Base-by-base conservation (phyloP, 2,329 filamentous ascomycete species). In the Epichloe gansuensis region DNA sequence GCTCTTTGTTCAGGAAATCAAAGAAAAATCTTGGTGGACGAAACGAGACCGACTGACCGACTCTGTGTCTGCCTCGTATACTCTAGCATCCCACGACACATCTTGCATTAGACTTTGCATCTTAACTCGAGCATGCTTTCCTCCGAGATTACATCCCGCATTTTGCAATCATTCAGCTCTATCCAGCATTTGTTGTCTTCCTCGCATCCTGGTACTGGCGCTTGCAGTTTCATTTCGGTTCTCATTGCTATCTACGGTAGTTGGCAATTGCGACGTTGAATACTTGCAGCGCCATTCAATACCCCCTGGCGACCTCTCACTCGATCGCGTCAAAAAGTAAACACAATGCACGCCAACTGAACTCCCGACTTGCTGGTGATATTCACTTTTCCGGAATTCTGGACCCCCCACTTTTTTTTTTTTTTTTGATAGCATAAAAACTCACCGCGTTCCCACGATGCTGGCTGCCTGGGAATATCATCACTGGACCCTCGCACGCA, bases 201-300 rank as follows among this genome's bases (percentile, higher is more conserved):
- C 46, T 45, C 52, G 53, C 51, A 55, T 53, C 52, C 17, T 17
- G 42, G 12, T 9, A 46, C n/a, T 43, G 38, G 31, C 52, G 47
- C 54, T 56, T 56, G 55, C 58, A 56, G 53, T 58, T 55, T 53
- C 55, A 49, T 52, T 55, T 58, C 51, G 50, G 50, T 49, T 50
- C 59, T 54, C 55, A 27, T 39, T 31, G 31, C 35, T 27, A n/a
- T 9, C 15, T 31, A 47, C 23, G 34, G 34, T 12, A n/a, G 36
- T 15, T 31, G 41, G 21, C 13, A 27, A 15, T 27, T 31, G 35
- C 13, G 8, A 31, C 5, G 15, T 12, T 38, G 17, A 31, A 31
- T 11, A 31, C 8, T 47, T 17, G 45, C 34, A 25, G 31, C 17
- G 31, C 31, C 31, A 31, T 31, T 1, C 9, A 4, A 31, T 11